Evolutionary conservation across 1,284 basidiomycete genomes (phyloP).

Genomic region (Fomitopsis pinicola): DNA sequence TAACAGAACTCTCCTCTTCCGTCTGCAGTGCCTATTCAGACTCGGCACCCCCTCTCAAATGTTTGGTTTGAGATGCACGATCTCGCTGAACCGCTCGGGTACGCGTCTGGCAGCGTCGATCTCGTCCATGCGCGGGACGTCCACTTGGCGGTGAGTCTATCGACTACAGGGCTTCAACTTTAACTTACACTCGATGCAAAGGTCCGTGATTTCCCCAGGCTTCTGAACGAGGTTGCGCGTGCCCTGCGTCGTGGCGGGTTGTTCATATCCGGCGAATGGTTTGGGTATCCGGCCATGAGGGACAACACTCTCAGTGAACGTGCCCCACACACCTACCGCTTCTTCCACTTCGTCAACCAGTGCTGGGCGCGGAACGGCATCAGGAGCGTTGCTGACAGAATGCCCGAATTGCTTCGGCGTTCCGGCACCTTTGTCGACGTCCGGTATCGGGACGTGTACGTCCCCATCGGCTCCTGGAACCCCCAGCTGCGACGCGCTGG

Average conservation of each 20-base stretch:
- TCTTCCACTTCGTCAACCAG: conserved; percentile 39
- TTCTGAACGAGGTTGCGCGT: conserved; percentile 54
- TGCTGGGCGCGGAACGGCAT: conserved; percentile 36
- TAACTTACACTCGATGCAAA: conserved; percentile 18
- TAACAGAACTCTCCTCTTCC: not conserved
- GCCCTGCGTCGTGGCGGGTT: conserved; percentile 61
- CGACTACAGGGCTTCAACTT: conserved; percentile 5
- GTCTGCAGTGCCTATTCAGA: conserved; percentile 59
- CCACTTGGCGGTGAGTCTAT: conserved; percentile 49
- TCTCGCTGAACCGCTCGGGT: conserved; percentile 46
- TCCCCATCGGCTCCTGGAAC: not conserved
- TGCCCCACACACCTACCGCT: conserved; percentile 22
- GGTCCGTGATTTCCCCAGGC: conserved; percentile 44
- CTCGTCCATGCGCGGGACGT: conserved; percentile 58
- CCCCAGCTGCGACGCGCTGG: not conserved
- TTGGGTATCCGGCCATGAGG: conserved; percentile 36
- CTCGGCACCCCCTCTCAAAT: conserved; percentile 52
- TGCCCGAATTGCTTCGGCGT: conserved; percentile 33
- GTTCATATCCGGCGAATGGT: conserved; percentile 62
- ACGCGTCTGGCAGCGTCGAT: conserved; percentile 48
- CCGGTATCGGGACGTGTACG: not conserved
- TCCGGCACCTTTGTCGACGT: conserved; percentile 32
- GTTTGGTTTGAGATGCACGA: conserved; percentile 63
- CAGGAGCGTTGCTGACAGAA: conserved; percentile 26
- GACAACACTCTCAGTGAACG: conserved; percentile 24